Evolutionary conservation across 2,329 filamentous ascomycete species (phyloP), one percentile per base, ranked within the genome.

Genomic region (Escovopsis sp.): DNA sequence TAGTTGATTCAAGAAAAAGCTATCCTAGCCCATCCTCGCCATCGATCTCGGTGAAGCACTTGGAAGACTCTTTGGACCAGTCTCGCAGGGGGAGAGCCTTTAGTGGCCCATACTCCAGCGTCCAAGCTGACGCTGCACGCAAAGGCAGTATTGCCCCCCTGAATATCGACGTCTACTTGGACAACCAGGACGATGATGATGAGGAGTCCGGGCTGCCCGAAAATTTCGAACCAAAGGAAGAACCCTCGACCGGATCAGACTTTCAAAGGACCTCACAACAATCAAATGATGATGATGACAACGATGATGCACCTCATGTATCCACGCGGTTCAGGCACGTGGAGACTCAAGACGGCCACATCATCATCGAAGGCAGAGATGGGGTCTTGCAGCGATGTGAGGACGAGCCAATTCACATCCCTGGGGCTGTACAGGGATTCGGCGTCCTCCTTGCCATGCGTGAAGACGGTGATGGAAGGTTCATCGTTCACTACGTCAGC

Each of bases 341-440:
- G 4, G 65, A 81, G 26, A 87, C 83, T 0, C 77, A 83, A 2
- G 82, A 78, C 12, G 86, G 86, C 0, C 85, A 94, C 61, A 77
- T 82, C 26, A 74, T 94, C 28, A 84, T 94, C 42, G 91, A 85
- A 1, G 86, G 86, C 6, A 72, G 82, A 43, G 78, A 85, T 42
- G 80, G 77, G 2, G 75, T 71, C 1, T 63, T 91, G 37, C 83
- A 93, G 55, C 73, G 77, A 41, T 94, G 87, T 55, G 87, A 94
- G 59, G 87, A 94, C 53, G 87, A 94, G 53, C 86, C 87, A 0
- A 94, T 94, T 26, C 85, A 89, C 49, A 81, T 86, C 1, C 87
- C 87, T 1, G 86, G 86, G 32, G 83, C 84, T 1, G 64, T 88
- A 1, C 87, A 94, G 57, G 70, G 75, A 1, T 94, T 94, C 51